Base-by-base conservation (phyloP, 1,284 basidiomycete genomes). In the Ceratobasidium sp. region DNA sequence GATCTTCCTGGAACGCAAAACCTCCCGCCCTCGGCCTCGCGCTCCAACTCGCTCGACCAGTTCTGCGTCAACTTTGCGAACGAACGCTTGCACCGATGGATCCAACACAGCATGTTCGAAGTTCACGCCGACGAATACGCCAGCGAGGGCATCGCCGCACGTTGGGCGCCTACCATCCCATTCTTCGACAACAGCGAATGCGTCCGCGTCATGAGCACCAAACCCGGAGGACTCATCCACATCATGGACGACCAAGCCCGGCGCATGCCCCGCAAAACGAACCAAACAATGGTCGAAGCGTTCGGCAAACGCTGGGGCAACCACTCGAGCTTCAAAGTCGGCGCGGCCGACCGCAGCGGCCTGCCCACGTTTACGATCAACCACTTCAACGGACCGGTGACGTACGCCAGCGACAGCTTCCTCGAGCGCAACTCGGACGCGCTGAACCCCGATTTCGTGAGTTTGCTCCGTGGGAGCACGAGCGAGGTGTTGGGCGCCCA, bases 181-280 rank as follows among this genome's bases (percentile, higher is more conserved):
- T 97, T 94, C 87, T 96, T 96, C 83, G 96, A 98, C 86, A 98
- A 99, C 84, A 85, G 93, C 17, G 96, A 99, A 83, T 96, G 94
- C 81, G 85, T 99, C 46, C 91, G 95, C 13, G 87, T 99, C 64
- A 86, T 99, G 59, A 93, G 96, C 82, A 93, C 96, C 83, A 89
- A 90, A 80, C 96, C 96, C 1, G 95, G 96, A 17, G 97, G 98
- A 3, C 88, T 99, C 44, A 92, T 98, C 71, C 95, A 97, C 83
- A 99, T 99, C 84, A 96, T 99, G 92, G 97, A 99, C 83, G 97
- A 99, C 83, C 96, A 98, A 85, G 94, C 96, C 12, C 89, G 93
- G 20, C 89, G 94, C 56, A 89, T 90, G 80, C 92, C 94, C 48
- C 96, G 96, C 86, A 97, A 97, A 91, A 96, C 92, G 7, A 95